Conservation (phyloP, 352 stramenopile genomes). For the Poterioochromonas sp. region DNA sequence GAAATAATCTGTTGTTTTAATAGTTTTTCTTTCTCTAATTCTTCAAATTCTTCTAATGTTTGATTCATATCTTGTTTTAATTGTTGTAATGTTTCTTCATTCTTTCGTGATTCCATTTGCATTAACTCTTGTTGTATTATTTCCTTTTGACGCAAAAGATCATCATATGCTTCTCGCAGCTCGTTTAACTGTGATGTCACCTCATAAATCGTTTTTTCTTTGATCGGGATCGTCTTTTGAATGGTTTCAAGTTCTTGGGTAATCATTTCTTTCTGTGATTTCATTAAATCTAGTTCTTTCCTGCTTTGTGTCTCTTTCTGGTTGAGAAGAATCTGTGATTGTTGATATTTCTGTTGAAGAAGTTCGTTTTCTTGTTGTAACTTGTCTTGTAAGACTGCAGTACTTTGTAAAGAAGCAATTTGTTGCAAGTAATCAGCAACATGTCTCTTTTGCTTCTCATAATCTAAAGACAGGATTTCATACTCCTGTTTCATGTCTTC, state of each 20-base stretch:
- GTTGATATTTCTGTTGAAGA: not conserved
- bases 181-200: not conserved
- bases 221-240: not conserved
- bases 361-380: not conserved
- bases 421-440: not conserved
- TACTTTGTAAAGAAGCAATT: not conserved
- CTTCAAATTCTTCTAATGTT: not conserved
- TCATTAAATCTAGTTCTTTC: not conserved
- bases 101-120: not conserved
- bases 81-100: not conserved
- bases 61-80: not conserved
- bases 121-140: not conserved
- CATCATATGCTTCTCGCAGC: not conserved
- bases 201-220: not conserved
- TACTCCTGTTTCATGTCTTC: not conserved
- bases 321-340: not conserved
- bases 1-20: not conserved
- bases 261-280: not conserved
- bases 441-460: not conserved
- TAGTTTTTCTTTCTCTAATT: not conserved
- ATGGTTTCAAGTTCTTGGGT: not conserved
- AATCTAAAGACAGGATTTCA: not conserved
- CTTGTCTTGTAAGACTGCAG: not conserved
- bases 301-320: not conserved
- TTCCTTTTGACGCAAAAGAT: not conserved